A percentile compares a stretch with the other conserved stretches of the same genome.
Evolutionary conservation across 148 eudicot genomes (phyloP).

Genomic region (Chenopodium album): DNA sequence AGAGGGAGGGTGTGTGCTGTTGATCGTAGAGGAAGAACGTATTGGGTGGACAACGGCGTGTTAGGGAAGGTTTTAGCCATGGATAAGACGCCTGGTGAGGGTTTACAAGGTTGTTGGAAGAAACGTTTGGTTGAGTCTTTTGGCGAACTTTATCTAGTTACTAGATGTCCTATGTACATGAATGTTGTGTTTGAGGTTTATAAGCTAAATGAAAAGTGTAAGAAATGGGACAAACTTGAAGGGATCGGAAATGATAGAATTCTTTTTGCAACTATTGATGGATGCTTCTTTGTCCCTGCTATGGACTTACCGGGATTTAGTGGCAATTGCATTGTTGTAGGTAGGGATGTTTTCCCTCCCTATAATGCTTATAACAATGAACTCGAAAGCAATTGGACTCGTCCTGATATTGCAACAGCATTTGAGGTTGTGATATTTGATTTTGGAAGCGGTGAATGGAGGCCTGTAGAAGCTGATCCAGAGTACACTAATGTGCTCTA

Average conservation of each 20-base stretch:
- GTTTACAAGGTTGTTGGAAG: background rate
- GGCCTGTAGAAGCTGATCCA: background rate
- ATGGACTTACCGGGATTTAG: background rate
- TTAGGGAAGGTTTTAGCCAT: background rate
- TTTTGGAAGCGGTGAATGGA: background rate
- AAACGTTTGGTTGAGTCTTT: background rate
- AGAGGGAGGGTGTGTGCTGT: background rate
- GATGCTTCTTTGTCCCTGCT: conserved; percentile 1
- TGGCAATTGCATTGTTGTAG: background rate
- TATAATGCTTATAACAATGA: background rate
- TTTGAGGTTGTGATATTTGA: background rate
- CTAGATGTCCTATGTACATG: background rate
- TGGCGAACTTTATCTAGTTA: background rate
- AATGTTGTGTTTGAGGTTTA: background rate
- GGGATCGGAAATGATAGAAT: background rate
- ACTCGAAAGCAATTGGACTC: too few species aligned
- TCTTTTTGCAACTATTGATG: background rate
- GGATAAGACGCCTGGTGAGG: background rate
- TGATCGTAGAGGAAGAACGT: conserved; percentile 1
- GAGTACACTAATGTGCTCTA: background rate
- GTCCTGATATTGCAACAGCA: background rate
- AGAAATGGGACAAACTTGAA: background rate
- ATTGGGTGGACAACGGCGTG: background rate
- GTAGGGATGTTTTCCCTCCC: background rate
- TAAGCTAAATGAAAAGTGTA: background rate